Conservation (phyloP, 1,139 yeast species). For the Suhomyces wounanorum region DNA sequence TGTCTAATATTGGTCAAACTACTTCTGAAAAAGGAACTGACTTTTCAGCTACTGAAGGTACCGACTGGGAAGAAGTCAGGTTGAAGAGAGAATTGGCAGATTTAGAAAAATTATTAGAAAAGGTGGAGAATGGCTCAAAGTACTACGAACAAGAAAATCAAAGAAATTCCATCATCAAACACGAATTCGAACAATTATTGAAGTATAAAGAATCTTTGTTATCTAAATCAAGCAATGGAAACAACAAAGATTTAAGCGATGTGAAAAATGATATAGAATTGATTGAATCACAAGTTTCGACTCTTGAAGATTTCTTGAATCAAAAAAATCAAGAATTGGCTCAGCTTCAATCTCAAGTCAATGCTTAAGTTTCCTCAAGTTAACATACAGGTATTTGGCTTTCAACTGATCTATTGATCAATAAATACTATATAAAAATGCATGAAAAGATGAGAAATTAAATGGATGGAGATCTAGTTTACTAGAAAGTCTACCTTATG, state of each 20-base stretch:
- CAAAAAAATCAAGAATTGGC: constrained; percentile 54
- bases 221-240: constrained; percentile 13
- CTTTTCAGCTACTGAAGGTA: constrained; percentile 69
- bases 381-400: neutral
- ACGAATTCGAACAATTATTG: constrained; percentile 81
- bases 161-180: constrained; percentile 46
- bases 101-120: constrained; percentile 61
- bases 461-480: constrained; percentile 1
- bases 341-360: constrained; percentile 33
- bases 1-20: constrained; percentile 48
- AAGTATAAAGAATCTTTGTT: constrained; percentile 52
- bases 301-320: constrained; percentile 57
- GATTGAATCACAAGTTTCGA: constrained; percentile 64
- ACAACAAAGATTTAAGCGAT: constrained; percentile 35
- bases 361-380: constrained; percentile 3
- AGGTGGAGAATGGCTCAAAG: constrained; percentile 56
- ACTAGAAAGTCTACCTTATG: constrained; percentile 5
- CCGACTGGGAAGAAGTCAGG: constrained; percentile 87
- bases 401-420: constrained; percentile 9
- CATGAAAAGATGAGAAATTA: constrained; percentile 14
- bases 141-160: constrained; percentile 30
- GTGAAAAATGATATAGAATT: constrained; percentile 61
- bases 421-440: constrained; percentile 16
- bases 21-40: constrained; percentile 66
- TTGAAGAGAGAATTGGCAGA: constrained; percentile 77